Evolutionary conservation across 2,329 filamentous ascomycete species (phyloP).

Genomic region (Huntiella bhutanensis): DNA sequence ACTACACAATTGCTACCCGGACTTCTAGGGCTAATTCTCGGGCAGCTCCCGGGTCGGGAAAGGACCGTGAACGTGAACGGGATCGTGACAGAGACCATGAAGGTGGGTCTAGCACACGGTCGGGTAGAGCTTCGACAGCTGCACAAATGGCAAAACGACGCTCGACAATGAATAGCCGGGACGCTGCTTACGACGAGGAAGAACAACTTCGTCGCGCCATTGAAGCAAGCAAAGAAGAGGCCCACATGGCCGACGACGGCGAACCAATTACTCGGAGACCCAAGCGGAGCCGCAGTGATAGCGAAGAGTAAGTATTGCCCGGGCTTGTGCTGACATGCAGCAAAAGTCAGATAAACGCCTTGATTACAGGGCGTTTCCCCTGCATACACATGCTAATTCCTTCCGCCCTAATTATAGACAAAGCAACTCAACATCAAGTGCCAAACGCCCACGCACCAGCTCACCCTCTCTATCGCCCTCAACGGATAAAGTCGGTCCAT

Average conservation of each 20-base stretch:
- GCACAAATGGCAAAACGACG: constrained; percentile 56
- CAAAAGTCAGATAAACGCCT: too few relatives aligned
- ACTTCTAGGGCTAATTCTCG: constrained; percentile 37
- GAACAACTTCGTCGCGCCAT: constrained; percentile 75
- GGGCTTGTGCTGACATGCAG: neutral
- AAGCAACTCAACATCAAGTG: constrained; percentile 17
- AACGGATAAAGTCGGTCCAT: constrained; percentile 28
- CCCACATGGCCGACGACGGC: constrained; percentile 26
- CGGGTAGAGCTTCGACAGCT: constrained; percentile 30
- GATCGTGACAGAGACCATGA: constrained; percentile 41
- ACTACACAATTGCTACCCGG: constrained; percentile 42
- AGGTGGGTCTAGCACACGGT: constrained; percentile 36
- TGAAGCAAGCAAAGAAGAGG: constrained; percentile 83
- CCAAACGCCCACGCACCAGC: constrained; percentile 68
- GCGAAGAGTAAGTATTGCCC: constrained; percentile 62
- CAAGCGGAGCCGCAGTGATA: constrained; percentile 77
- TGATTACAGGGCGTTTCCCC: too few relatives aligned
- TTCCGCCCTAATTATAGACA: too few relatives aligned
- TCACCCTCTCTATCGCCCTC: constrained; percentile 49
- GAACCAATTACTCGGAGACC: constrained; percentile 38
- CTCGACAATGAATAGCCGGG: constrained; percentile 93
- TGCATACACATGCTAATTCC: too few relatives aligned
- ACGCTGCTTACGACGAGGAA: constrained; percentile 89
- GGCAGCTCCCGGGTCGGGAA: constrained; percentile 38
- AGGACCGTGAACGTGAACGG: neutral